Base-by-base conservation (phyloP, 352 stramenopile species). In the Globisporangium okanoganense region DNA sequence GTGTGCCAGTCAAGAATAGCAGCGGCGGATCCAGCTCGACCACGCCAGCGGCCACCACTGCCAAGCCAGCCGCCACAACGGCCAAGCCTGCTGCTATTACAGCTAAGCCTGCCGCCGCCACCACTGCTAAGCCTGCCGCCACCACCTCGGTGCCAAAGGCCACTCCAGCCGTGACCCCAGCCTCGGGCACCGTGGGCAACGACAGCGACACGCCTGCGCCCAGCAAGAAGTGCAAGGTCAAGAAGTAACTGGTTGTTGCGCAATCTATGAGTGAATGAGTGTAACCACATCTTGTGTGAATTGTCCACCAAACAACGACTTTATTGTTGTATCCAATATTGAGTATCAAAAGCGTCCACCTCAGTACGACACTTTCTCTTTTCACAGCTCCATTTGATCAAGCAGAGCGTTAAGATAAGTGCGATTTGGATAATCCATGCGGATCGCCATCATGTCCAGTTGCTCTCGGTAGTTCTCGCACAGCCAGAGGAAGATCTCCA, bases 1-100 rank as follows among this genome's bases (percentile, higher is more conserved):
- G 72, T 45, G 71, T 65, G 0, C 58, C 65, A 40, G 75, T 79
- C 41, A 36, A 58, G 36, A 75, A 76, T 5, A 41, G 55, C 13
- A 70, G 50, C 44, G 59, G 65, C n/a, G n/a, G n/a, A n/a, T 54
- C 56, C 8, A 41, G 41, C 14, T 33, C 44, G 22, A 51, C 12
- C 22, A 25, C 44, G 16, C 12, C 22, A 10, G 44, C 44, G 0
- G 22, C 44, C 3, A 51, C 44, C 22, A 51, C 44, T 33, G 20
- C 22, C 14, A 20, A n/a, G 6, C 43, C 43, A 50, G 43, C 43
- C 9, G 25, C 43, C 10, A 31, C 20, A 0, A 38, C 33, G 1
- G 6, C 33, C 33, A 50, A 50, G 43, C 20, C 43, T 29, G 7
- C 43, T 18, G n/a, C 43, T 29, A 14, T n/a, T 5, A 48, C n/a